Percentiles rank a stretch among this genome's conserved stretches.
These are phyloP conservation scores for Raphidocelis subcapitata DNA, from an alignment of 139 green algal genomes.

Conservation along the genomic window DNA sequence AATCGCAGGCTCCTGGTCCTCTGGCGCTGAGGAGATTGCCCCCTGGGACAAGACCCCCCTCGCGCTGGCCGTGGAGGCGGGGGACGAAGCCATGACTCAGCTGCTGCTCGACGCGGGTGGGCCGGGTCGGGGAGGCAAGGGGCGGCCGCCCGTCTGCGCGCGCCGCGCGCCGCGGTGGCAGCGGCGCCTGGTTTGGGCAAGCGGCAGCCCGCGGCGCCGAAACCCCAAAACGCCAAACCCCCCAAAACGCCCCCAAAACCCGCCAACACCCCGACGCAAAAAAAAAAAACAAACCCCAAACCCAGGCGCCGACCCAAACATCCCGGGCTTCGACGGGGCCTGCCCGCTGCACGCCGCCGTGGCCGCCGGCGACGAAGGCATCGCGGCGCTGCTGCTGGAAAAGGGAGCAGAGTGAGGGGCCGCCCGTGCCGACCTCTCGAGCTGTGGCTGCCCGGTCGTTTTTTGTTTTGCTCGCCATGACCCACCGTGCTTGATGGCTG, in stretches of 20 bases:
- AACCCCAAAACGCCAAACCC: no score
- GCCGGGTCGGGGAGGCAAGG: not conserved
- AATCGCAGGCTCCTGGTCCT: constrained; percentile 45
- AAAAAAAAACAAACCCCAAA: not conserved
- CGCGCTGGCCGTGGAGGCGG: constrained; percentile 46
- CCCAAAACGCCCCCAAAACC: no score
- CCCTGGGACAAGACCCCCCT: constrained; percentile 54
- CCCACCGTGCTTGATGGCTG: no score
- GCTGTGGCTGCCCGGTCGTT: no score
- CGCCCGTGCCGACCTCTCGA: no score
- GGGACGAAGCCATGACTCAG: constrained; percentile 30
- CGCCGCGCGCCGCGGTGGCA: no score
- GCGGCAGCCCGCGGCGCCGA: no score
- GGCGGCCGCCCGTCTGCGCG: no score
- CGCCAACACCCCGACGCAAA: no score
- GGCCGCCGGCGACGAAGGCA: constrained; percentile 36
- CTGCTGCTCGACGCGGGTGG: constrained; percentile 49
- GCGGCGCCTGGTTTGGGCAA: no score
- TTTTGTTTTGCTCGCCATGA: no score
- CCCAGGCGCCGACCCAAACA: constrained; percentile 31
- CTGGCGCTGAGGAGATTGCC: constrained; percentile 38
- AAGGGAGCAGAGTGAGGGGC: constrained; percentile 37
- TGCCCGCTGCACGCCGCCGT: constrained; percentile 54
- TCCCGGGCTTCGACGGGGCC: constrained; percentile 49
- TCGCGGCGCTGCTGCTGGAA: constrained; percentile 33